Evolutionary conservation across 352 stramenopile species (phyloP).

Genomic region (Halophytophthora polymorphica): DNA sequence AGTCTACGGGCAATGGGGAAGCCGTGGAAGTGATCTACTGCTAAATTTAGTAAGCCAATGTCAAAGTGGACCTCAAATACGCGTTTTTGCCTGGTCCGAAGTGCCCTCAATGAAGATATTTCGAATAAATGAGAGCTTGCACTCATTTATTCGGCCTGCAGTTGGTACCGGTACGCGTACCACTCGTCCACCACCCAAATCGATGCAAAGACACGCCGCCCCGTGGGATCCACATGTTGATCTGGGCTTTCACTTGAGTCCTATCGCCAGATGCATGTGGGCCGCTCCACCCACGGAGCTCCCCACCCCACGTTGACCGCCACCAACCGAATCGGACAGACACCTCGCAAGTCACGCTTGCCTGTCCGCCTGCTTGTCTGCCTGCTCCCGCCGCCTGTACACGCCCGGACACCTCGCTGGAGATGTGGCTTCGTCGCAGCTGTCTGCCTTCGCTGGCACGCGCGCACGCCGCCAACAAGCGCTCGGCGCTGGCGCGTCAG

Average conservation of each 20-base stretch:
- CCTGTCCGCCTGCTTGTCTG: too few species aligned
- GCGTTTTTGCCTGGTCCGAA: too few species aligned
- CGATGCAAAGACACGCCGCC: too few species aligned
- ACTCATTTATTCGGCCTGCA: too few species aligned
- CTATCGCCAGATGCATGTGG: not conserved
- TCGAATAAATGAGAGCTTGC: too few species aligned
- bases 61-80: too few species aligned
- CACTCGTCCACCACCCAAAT: not conserved
- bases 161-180: not conserved
- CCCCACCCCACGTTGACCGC: not conserved
- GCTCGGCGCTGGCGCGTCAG: constrained; percentile 28
- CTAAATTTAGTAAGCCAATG: too few species aligned
- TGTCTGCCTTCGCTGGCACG: constrained; percentile 42
- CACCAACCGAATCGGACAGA: constrained; percentile 7
- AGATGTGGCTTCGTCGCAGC: constrained; percentile 66
- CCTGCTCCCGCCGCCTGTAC: not conserved
- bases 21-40: too few species aligned
- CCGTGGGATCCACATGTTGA: not conserved
- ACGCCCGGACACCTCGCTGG: constrained; percentile 12
- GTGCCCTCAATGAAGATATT: too few species aligned
- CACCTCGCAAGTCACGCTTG: too few species aligned
- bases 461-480: constrained; percentile 21
- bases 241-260: not conserved
- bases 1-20: too few species aligned
- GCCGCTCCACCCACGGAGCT: not conserved